phyloP scores from a whole-genome alignment of 208 protist species.

The Trypanosoma vivax region DNA sequence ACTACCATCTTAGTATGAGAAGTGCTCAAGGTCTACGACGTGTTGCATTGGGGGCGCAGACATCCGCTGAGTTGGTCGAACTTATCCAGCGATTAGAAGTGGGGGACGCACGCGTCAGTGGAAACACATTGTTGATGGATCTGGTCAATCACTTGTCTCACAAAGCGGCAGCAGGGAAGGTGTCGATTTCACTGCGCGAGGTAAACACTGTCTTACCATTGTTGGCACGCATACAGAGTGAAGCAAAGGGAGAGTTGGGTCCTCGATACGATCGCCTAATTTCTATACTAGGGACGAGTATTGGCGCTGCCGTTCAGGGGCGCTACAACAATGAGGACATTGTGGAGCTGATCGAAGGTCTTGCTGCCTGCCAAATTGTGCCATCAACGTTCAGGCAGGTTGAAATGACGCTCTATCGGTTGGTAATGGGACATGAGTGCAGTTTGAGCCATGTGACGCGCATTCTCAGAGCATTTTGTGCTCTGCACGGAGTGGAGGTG shows the following conservation, averaged over 20 bases:
- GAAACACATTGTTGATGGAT: constrained; percentile 33
- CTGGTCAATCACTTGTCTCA: constrained; percentile 67
- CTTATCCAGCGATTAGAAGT: constrained; percentile 49
- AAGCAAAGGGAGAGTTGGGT: constrained; percentile 5
- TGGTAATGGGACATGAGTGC: constrained; percentile 19
- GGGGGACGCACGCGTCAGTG: constrained; percentile 3
- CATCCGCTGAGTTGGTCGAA: constrained; percentile 41
- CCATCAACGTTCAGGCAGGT: constrained; percentile 50
- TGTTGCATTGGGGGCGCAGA: constrained; percentile 28
- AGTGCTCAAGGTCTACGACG: constrained; percentile 69
- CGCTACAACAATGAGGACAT: constrained; percentile 17
- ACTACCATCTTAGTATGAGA: constrained; percentile 59
- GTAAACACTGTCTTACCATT: constrained; percentile 56
- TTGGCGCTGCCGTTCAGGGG: constrained; percentile 52
- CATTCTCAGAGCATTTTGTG: constrained; percentile 33
- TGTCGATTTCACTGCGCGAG: constrained; percentile 36
- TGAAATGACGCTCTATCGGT: constrained; percentile 61
- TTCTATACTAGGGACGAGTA: constrained; percentile 31
- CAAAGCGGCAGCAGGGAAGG: constrained; percentile 38
- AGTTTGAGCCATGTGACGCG: constrained; percentile 20
- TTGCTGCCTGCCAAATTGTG: constrained; percentile 45
- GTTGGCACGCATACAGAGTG: constrained; percentile 28
- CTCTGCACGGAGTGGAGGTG: constrained; percentile 27
- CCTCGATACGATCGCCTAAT: constrained; percentile 40
- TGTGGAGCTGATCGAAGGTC: constrained; percentile 47